A percentile compares a stretch with the other conserved stretches of the same genome.
Evolutionary conservation across 1,284 basidiomycete genomes (phyloP).

Genomic region (Heterobasidion parviporum): DNA sequence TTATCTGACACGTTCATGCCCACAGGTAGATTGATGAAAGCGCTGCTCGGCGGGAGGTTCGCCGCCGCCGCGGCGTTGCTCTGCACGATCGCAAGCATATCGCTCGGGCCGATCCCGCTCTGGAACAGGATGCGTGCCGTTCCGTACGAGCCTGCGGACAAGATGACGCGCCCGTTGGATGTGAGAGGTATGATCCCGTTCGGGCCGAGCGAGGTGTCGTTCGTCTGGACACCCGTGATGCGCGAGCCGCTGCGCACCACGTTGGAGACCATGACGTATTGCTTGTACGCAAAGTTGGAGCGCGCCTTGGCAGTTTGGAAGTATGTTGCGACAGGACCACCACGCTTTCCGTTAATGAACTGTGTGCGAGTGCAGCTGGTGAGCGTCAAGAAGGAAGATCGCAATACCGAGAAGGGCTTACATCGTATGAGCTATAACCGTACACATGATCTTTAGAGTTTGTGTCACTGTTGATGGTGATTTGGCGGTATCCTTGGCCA

Average conservation of each 20-base stretch:
- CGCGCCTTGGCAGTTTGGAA: constrained; percentile 46
- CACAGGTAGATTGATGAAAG: constrained; percentile 56
- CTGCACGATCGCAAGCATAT: constrained; percentile 47
- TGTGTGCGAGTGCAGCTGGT: constrained; percentile 12
- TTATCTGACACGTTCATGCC: constrained; percentile 48
- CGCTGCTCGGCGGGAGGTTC: constrained; percentile 36
- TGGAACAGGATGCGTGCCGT: constrained; percentile 54
- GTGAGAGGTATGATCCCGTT: constrained; percentile 49
- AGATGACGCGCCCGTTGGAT: constrained; percentile 49
- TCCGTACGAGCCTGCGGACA: constrained; percentile 45
- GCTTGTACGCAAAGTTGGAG: constrained; percentile 42
- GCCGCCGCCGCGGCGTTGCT: constrained; percentile 35
- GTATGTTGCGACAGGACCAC: constrained; percentile 53
- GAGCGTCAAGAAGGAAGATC: background rate
- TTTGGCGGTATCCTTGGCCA: constrained; percentile 38
- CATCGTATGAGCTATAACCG: constrained; percentile 49
- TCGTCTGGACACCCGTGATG: constrained; percentile 54
- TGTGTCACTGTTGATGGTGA: constrained; percentile 48
- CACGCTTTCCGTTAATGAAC: constrained; percentile 53
- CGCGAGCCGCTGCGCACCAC: constrained; percentile 50
- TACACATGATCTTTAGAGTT: constrained; percentile 51
- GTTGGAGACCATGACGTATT: constrained; percentile 40
- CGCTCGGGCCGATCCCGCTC: constrained; percentile 53
- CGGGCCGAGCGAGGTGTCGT: constrained; percentile 46
- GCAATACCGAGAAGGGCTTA: constrained; percentile 20